phyloP scores from a whole-genome alignment of 176 grass and related monocot genomes.

The Tillandsia leiboldiana region DNA sequence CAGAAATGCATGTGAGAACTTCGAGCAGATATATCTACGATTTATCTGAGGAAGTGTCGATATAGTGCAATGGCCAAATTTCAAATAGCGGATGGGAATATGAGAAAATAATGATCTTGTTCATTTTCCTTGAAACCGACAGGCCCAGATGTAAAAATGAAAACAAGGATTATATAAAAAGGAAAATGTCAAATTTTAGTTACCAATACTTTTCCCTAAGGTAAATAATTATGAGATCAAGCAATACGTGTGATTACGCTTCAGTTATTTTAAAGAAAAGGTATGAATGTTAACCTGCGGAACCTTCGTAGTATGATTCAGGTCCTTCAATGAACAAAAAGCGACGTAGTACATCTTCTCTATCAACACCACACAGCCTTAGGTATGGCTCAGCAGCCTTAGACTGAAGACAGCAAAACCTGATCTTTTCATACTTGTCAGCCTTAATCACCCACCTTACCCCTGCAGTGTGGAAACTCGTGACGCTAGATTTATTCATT shows the following conservation, averaged over 20 bases:
- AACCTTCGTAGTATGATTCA: slow-evolving; percentile 69
- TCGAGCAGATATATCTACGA: no score
- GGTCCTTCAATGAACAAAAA: slow-evolving; percentile 82
- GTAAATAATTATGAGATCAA: no score
- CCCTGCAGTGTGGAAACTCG: slow-evolving; percentile 31
- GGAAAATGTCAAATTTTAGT: no score
- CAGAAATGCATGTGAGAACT: no score
- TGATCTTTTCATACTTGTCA: slow-evolving; percentile 84
- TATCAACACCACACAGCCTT: slow-evolving; percentile 49
- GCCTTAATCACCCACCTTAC: slow-evolving; percentile 72
- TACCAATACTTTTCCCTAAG: no score
- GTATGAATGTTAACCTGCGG: slow-evolving; percentile 35
- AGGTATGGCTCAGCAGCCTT: slow-evolving; percentile 86
- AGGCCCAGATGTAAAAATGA: no score
- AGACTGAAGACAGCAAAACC: slow-evolving; percentile 89
- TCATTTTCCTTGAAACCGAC: no score
- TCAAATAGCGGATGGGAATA: no score
- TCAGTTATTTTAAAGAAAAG: not conserved
- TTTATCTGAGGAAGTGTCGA: no score
- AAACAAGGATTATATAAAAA: no score
- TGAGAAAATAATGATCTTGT: no score
- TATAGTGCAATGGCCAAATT: no score
- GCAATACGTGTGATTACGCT: not conserved
- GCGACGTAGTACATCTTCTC: slow-evolving; percentile 68
- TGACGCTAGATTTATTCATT: not conserved